Evolutionary conservation across 345 rosid genomes (phyloP), one percentile per base, ranked within the genome.

Genomic region (Erysimum cheiranthoides): DNA sequence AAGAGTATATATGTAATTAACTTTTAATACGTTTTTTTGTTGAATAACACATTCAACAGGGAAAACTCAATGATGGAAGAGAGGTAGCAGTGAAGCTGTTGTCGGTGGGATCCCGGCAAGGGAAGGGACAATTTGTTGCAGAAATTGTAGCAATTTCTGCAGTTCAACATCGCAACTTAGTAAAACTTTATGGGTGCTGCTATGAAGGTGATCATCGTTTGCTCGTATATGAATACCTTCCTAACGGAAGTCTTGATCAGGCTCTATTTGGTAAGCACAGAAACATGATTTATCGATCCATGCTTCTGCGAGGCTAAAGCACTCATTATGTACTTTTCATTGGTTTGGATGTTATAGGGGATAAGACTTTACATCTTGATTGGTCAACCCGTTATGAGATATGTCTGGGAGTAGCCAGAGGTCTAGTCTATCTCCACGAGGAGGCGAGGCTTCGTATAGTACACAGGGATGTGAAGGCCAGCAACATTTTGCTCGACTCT

Each of bases 401-500:
- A 27, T 88, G 90, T 62, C 8, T 85, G 47, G 88, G 86, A 61
- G 72, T 79, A 54, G 86, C 84, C 31, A 85, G 88, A 76, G 88
- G 87, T 13, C 73, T 87, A 38, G 81, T 84, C 27, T 87, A 87
- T 80, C 88, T 85, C 39, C 87, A 82, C 5, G 88, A 85, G 76
- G 88, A 87, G 45, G 84, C 88, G 6, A 83, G 91, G 77, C 45
- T 76, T 74, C 76, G 85, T 21, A 86, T 86, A 28, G 87, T 88
- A 6, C 87, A 88, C 39, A 78, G 90, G 46, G 93, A 88, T 81
- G 87, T 86, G 61, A 86, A 88, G 72, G 81, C 87, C 36, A 86
- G 86, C 35, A 86, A 88, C 63, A 88, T 83, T 68, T 73, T 88
- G 38, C 87, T 87, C 8, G 88, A 40, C 81, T 85, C 43, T 70